Conservation (phyloP, 2,329 filamentous ascomycete genomes). For the Xylariomycetidae sp. region DNA sequence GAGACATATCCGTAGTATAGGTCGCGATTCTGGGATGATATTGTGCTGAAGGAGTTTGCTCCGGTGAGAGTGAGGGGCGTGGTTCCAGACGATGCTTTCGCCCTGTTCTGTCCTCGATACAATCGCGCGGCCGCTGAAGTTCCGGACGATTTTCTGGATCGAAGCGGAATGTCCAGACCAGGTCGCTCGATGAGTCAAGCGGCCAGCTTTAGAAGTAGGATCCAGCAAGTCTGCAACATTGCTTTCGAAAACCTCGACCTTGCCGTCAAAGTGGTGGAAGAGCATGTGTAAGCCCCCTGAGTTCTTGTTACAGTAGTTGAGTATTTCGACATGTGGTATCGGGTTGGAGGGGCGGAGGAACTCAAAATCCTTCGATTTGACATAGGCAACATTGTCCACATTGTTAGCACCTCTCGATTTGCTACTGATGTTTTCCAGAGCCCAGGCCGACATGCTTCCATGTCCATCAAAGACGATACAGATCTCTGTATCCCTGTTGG, state of each 20-base stretch:
- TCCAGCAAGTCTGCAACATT: constrained; percentile 77
- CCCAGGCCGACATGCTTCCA: constrained; percentile 88
- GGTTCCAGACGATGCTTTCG: constrained; percentile 79
- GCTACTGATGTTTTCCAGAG: constrained; percentile 76
- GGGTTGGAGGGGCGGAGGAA: constrained; percentile 30
- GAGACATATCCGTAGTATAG: constrained; percentile 76
- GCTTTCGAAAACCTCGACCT: constrained; percentile 74
- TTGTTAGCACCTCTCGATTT: constrained; percentile 59
- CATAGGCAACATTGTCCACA: constrained; percentile 81
- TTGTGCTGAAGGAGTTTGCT: constrained; percentile 60
- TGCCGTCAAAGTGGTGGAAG: constrained; percentile 78
- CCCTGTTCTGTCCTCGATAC: constrained; percentile 74
- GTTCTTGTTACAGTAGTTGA: constrained; percentile 62
- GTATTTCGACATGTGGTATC: constrained; percentile 56
- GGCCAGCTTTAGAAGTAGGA: constrained; percentile 53
- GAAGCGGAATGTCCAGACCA: constrained; percentile 82
- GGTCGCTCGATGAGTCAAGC: constrained; percentile 56
- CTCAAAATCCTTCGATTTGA: constrained; percentile 52
- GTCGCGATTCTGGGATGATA: constrained; percentile 57
- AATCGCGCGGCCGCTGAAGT: constrained; percentile 71
- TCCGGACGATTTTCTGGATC: constrained; percentile 81
- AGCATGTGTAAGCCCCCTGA: constrained; percentile 66
- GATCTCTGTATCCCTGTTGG: constrained; percentile 79
- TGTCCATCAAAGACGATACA: constrained; percentile 78
- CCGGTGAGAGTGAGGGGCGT: constrained; percentile 45